A percentile compares a stretch with the other conserved stretches of the same genome.
Evolutionary conservation across 495 filamentous ascomycete species (phyloP).

Genomic region (Parathielavia hyrcaniae): DNA sequence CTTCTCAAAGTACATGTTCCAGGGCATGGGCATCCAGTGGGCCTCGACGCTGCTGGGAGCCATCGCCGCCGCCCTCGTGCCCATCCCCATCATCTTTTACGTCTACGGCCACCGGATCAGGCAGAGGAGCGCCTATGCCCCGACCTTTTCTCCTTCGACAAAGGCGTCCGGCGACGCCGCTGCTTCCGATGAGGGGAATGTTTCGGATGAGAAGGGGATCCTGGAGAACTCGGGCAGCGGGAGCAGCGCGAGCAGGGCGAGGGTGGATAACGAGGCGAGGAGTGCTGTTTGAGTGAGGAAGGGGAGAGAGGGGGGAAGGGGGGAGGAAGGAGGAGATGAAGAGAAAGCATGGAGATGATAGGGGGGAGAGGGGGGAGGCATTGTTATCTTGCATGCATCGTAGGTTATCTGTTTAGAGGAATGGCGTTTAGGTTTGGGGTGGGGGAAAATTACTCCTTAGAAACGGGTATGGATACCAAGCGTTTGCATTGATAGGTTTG

Average conservation of each 20-base stretch:
- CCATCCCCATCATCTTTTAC: constrained; percentile 66
- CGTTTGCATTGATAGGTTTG: too few relatives aligned
- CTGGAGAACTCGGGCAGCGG: constrained; percentile 5
- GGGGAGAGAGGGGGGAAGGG: too few relatives aligned
- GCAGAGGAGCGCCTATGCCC: constrained; percentile 61
- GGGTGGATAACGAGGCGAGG: constrained; percentile 7
- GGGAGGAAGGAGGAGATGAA: not conserved
- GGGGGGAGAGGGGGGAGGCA: not conserved
- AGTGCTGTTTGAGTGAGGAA: constrained; percentile 10
- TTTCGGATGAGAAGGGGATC: constrained; percentile 7
- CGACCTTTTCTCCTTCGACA: constrained; percentile 41
- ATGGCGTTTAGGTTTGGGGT: constrained; percentile 10
- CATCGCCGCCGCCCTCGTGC: constrained; percentile 60
- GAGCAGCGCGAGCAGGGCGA: not conserved
- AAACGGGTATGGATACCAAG: not conserved
- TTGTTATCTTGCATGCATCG: not conserved
- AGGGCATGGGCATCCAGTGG: constrained; percentile 69
- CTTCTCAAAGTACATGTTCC: constrained; percentile 76
- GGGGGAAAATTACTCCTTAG: not conserved
- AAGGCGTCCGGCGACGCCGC: not conserved
- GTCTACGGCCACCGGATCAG: constrained; percentile 59
- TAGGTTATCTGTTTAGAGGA: not conserved
- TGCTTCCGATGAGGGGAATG: not conserved
- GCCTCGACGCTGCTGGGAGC: constrained; percentile 70
- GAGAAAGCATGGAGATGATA: too few relatives aligned